Percentiles rank a stretch among this genome's conserved stretches.
These are phyloP conservation scores for Calonectria naviculata DNA, from an alignment of 2,329 filamentous ascomycete species.

Conservation along the genomic window DNA sequence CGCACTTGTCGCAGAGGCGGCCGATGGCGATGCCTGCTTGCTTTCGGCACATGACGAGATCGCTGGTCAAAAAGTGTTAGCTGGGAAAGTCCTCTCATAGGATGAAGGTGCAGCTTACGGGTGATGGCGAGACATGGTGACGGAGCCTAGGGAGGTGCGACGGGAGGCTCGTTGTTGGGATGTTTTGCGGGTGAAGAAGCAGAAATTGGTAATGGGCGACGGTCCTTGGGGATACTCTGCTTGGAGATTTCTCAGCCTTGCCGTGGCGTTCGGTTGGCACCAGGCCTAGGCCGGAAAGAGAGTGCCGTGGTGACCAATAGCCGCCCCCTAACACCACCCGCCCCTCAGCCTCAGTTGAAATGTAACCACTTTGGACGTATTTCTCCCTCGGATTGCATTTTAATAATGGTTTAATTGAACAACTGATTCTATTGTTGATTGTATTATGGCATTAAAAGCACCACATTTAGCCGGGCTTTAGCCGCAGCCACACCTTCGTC, in stretches of 20 bases:
- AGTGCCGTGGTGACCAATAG: no score
- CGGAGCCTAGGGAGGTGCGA: slow-evolving; percentile 1
- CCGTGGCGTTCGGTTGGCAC: slow-evolving; percentile 41
- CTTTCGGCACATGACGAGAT: slow-evolving; percentile 99
- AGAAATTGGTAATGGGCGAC: slow-evolving; percentile 12
- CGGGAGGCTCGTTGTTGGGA: slow-evolving; percentile 7
- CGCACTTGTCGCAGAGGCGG: slow-evolving; percentile 99
- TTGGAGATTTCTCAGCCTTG: slow-evolving; percentile 59
- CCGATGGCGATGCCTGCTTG: slow-evolving; percentile 97
- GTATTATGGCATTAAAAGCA: no score
- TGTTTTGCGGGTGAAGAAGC: slow-evolving; percentile 18
- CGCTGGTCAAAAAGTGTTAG: slow-evolving; percentile 63
- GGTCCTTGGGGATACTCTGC: slow-evolving; percentile 27
- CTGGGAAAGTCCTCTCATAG: neutral
- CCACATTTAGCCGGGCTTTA: no score
- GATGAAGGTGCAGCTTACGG: slow-evolving; percentile 67
- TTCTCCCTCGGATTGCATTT: no score
- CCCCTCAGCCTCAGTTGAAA: no score
- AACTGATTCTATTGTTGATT: no score
- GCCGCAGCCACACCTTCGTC: no score
- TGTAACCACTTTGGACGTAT: no score
- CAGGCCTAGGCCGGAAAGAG: no score
- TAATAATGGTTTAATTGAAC: no score
- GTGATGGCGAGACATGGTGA: slow-evolving; percentile 90
- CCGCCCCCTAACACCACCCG: no score